phyloP scores from a whole-genome alignment of 1,139 yeast genomes.

The Lodderomyces margitis region DNA sequence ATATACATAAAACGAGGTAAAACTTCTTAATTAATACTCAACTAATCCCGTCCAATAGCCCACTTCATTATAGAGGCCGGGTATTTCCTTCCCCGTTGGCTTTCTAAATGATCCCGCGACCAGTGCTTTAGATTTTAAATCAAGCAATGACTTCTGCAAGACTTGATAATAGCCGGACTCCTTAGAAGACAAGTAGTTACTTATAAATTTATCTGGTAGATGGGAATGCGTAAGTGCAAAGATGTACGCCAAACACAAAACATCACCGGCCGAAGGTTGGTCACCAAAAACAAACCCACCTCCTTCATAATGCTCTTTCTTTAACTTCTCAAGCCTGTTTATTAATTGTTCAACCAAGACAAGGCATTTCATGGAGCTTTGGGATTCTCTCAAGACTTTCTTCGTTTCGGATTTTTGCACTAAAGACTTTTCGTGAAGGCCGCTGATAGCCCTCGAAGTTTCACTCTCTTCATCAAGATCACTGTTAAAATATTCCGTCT shows the following conservation, averaged over 20 bases:
- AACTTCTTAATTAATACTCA: background rate
- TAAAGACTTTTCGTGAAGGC: slow-evolving; percentile 50
- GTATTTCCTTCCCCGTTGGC: slow-evolving; percentile 31
- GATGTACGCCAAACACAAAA: slow-evolving; percentile 41
- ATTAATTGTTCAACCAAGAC: slow-evolving; percentile 36
- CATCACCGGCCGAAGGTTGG: slow-evolving; percentile 14
- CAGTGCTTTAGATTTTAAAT: background rate
- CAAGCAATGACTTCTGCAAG: background rate
- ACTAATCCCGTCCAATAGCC: slow-evolving; percentile 15
- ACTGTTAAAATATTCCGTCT: slow-evolving; percentile 31
- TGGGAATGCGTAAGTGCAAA: slow-evolving; percentile 29
- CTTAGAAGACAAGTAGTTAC: slow-evolving; percentile 19
- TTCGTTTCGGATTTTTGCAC: slow-evolving; percentile 43
- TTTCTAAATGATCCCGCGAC: slow-evolving; percentile 16
- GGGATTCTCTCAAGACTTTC: slow-evolving; percentile 45
- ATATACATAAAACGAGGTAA: background rate
- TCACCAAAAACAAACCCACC: slow-evolving; percentile 10
- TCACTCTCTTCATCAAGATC: slow-evolving; percentile 20
- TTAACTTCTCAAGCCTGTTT: slow-evolving; percentile 23
- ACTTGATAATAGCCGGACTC: background rate
- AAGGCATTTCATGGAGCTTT: slow-evolving; percentile 52
- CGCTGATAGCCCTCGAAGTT: slow-evolving; percentile 41
- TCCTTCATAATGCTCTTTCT: slow-evolving; percentile 9
- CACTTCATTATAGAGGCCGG: slow-evolving; percentile 38
- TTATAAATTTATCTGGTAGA: slow-evolving; percentile 47